These are phyloP conservation scores for Vigna radiata DNA, from an alignment of 306 rosid genomes.

Conservation along the genomic window DNA sequence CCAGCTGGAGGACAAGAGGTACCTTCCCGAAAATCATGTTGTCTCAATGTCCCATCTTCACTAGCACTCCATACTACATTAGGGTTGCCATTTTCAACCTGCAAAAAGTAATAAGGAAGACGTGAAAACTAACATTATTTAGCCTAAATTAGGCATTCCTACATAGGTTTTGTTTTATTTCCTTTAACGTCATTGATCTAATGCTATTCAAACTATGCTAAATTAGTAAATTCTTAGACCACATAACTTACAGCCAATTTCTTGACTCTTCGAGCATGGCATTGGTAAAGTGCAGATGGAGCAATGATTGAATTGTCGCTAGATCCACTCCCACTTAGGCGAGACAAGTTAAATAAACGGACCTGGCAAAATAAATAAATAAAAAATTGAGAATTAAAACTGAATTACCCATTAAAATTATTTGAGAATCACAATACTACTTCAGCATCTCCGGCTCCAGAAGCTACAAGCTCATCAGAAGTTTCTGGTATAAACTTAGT, in stretches of 20 bases:
- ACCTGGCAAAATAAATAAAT: constrained; percentile 65
- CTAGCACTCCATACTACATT: constrained; percentile 99
- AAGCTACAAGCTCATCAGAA: constrained; percentile 91
- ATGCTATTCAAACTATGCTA: constrained; percentile 33
- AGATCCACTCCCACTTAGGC: constrained; percentile 60
- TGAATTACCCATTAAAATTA: constrained; percentile 1
- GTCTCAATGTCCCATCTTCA: constrained; percentile 99
- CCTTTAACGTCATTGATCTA: constrained; percentile 13
- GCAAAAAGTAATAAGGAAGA: constrained; percentile 43
- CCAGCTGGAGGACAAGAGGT: constrained; percentile 90
- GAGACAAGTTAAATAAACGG: constrained; percentile 85
- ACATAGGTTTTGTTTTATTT: constrained; percentile 7
- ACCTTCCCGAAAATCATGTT: constrained; percentile 94
- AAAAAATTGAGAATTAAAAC: constrained; percentile 26
- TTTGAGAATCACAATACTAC: constrained; percentile 54
- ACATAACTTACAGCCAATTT: constrained; percentile 87
- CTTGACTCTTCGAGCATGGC: constrained; percentile 94
- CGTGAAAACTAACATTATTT: constrained; percentile 36
- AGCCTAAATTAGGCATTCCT: constrained; percentile 13
- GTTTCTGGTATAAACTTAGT: constrained; percentile 97
- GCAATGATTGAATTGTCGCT: constrained; percentile 62
- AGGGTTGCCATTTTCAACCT: constrained; percentile 98
- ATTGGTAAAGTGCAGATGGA: constrained; percentile 77
- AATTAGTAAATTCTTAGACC: constrained; percentile 36
- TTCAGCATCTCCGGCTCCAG: constrained; percentile 99